Base-by-base conservation (phyloP, 139 green algal species). In the Coelastrella sp. region DNA sequence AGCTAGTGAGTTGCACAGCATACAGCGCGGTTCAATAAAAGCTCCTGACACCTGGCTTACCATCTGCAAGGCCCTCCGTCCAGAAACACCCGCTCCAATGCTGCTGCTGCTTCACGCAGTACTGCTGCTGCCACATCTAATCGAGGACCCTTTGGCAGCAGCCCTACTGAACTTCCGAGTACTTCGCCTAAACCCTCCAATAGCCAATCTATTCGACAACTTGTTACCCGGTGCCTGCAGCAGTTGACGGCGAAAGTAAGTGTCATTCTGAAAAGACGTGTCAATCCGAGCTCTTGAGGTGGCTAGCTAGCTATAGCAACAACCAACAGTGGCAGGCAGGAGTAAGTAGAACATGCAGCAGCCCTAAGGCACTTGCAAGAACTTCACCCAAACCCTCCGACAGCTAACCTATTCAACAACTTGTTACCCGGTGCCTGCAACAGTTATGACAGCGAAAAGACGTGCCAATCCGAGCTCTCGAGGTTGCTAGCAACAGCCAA, bases 71-170 rank as follows among this genome's bases (percentile, higher is more conserved):
- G 85, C 2, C 85, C 85, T 56, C 85, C 85, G 22, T 90, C 85
- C 23, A 90, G 11, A 56, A 90, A 23, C 8, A 32, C 85, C 58
- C 85, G 73, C 23, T 90, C 85, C 23, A 90, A 73, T 14, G 64
- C 85, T n/a, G 54, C 14, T 13, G 85, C 73, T 3, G 23, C 58
- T 56, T 90, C 73, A 56, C 59, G n/a, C 73, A 89, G 47, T 73
- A 89, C 16, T 19, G 85, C 85, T n/a, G 71, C 73, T n/a, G 85
- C 85, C 10, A 89, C 85, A 61, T 81, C 71, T 5, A 89, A 65
- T 4, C 85, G 56, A 7, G 73, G 73, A 7, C 20, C 73, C 20
- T 84, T 14, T 54, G 78, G 78, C 78, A 71, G 78, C 78, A 84
- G 47, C 6, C 82, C 82, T 47, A 47, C 82, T 58, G 32, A 16